A percentile compares a stretch with the other conserved stretches of the same genome.
These are phyloP conservation scores for Ophiostoma perfectum DNA, from an alignment of 2,329 filamentous ascomycete species.

Conservation along the genomic window DNA sequence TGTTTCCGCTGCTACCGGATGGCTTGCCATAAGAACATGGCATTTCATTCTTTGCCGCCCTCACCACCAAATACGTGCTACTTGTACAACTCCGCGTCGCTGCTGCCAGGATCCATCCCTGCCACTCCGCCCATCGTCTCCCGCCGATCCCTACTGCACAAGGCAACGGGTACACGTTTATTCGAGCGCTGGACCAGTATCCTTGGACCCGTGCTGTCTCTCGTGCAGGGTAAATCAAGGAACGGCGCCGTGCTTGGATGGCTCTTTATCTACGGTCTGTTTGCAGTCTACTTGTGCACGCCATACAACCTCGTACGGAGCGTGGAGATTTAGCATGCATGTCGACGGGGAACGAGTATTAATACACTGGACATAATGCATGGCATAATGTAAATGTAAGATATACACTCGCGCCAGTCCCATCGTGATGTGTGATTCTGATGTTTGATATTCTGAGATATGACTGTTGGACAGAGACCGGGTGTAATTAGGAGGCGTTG, in stretches of 20 bases:
- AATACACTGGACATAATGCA: slow-evolving; percentile 6
- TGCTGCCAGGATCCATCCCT: neutral
- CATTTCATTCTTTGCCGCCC: too few species aligned
- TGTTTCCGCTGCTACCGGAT: too few species aligned
- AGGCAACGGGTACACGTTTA: neutral
- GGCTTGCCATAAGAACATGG: too few species aligned
- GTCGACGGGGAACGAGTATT: slow-evolving; percentile 3
- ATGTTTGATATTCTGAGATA: slow-evolving; percentile 8
- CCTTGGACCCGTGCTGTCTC: slow-evolving; percentile 4
- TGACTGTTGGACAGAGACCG: neutral
- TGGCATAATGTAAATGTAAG: neutral
- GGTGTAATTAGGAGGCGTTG: neutral
- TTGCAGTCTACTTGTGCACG: neutral
- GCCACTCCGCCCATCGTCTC: neutral
- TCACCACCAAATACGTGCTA: neutral
- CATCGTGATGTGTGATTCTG: neutral
- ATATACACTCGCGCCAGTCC: neutral
- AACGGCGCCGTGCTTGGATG: neutral
- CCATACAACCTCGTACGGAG: slow-evolving; percentile 3
- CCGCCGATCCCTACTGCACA: neutral
- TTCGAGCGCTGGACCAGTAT: neutral
- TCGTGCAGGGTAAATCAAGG: slow-evolving; percentile 11
- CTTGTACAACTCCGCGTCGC: neutral
- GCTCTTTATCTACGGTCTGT: neutral
- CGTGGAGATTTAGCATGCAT: slow-evolving; percentile 10